These are phyloP conservation scores for Claviceps capensis DNA, from an alignment of 2,329 filamentous ascomycete genomes.

Conservation along the genomic window DNA sequence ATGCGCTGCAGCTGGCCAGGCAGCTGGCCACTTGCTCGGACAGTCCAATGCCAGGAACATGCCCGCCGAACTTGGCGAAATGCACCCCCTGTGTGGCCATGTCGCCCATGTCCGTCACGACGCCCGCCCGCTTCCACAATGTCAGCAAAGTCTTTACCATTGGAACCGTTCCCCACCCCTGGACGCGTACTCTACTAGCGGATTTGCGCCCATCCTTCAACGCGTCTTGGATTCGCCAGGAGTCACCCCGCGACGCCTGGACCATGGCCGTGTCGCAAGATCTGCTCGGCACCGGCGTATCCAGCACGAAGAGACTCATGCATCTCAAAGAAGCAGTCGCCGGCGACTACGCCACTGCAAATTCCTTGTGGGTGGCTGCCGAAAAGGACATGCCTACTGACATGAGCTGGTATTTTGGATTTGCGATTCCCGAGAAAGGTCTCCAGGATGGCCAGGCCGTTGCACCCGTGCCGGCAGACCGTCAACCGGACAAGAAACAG, in stretches of 20 bases:
- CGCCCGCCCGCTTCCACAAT: constrained; percentile 57
- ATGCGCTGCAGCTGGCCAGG: constrained; percentile 58
- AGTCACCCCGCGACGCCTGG: constrained; percentile 68
- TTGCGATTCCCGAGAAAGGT: constrained; percentile 51
- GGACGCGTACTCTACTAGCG: constrained; percentile 61
- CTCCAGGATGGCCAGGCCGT: constrained; percentile 24
- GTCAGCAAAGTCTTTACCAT: constrained; percentile 63
- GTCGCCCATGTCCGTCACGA: constrained; percentile 52
- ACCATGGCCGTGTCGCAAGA: constrained; percentile 56
- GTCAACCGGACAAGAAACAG: constrained; percentile 9
- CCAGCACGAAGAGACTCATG: constrained; percentile 50
- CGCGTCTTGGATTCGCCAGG: constrained; percentile 49
- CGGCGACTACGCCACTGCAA: constrained; percentile 45
- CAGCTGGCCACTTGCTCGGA: constrained; percentile 64
- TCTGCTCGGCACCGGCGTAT: constrained; percentile 47
- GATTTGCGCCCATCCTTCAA: constrained; percentile 48
- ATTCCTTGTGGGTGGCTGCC: constrained; percentile 72
- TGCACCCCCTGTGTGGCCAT: constrained; percentile 59
- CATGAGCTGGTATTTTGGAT: constrained; percentile 83
- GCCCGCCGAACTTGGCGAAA: constrained; percentile 64
- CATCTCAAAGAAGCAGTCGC: constrained; percentile 74
- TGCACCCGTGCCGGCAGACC: constrained; percentile 14
- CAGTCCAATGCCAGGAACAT: constrained; percentile 60
- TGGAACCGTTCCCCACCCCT: constrained; percentile 81
- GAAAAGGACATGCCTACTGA: constrained; percentile 50